Base-by-base conservation (phyloP, 73 alveolate species). In the Effrenium voratum region DNA sequence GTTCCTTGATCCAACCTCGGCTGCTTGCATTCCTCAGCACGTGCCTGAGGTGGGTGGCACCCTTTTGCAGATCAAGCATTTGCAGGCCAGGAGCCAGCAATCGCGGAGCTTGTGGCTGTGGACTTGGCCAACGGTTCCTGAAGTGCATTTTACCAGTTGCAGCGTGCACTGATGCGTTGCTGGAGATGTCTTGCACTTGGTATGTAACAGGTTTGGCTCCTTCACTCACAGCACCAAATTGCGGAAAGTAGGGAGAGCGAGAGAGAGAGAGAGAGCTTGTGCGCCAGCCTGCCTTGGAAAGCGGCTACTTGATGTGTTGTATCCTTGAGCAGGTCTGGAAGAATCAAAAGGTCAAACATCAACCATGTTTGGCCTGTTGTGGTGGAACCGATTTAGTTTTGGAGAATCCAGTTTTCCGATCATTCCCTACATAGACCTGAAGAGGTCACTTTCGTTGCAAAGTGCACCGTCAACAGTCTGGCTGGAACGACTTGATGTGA, bases 21-120 rank as follows among this genome's bases (percentile, higher is more conserved):
- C n/a, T n/a, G n/a, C n/a, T n/a, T n/a, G n/a, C n/a, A n/a, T n/a
- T n/a, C n/a, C n/a, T n/a, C n/a, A n/a, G n/a, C n/a, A n/a, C n/a
- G n/a, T n/a, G n/a, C 32, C 70, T 13, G n/a, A n/a, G n/a, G 98
- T 92, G 91, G 98, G 98, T 0, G 88, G 92, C 50, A 75, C 92
- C 2, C 57, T 92, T 30, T 41, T 92, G 80, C 98, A 92, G 91
- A 49, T 92, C 63, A 45, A 49, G 68, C 88, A 77, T 36, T 32
- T 46, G 41, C 41, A 41, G 83, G 83, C 83, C 8, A 52, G 19
- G 63, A 52, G 63, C 8, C 63, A 52, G 8, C 26, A 52, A 8
- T 19, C 8, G 63, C 8, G 63, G 63, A 12, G 63, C 63, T 12
- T 12, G 19, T 12, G 19, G 19, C 8, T 19, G 63, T 12, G 19